Conservation (phyloP, 192 early-diverging fungal genomes). For the Haplosporangium gracile region DNA sequence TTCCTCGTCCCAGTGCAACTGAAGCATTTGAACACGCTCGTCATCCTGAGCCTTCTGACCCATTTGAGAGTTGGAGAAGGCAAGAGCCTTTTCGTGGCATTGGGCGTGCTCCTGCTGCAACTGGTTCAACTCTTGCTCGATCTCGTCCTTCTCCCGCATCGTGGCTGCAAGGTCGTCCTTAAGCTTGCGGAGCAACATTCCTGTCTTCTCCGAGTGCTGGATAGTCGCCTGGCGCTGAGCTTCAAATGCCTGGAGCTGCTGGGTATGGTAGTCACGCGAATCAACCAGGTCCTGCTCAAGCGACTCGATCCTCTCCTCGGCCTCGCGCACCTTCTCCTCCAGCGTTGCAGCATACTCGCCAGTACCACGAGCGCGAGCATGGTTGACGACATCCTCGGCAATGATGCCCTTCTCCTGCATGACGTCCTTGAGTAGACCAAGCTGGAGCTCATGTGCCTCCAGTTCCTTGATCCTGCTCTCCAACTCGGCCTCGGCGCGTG, state of each 20-base stretch:
- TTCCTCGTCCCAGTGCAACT: constrained; percentile 44
- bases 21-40: constrained; percentile 34
- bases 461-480: constrained; percentile 56
- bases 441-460: constrained; percentile 66
- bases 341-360: constrained; percentile 29
- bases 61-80: background rate
- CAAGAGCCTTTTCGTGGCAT: constrained; percentile 16
- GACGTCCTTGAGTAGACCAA: constrained; percentile 66
- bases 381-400: constrained; percentile 44
- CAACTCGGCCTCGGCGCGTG: constrained; percentile 57
- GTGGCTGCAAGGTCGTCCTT: constrained; percentile 45
- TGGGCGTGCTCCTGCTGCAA: constrained; percentile 38
- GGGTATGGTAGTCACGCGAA: constrained; percentile 2
- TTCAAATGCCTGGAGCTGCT: constrained; percentile 31
- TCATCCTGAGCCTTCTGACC: constrained; percentile 34
- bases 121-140: constrained; percentile 19
- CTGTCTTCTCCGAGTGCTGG: constrained; percentile 44
- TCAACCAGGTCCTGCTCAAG: constrained; percentile 36
- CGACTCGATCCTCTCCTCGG: constrained; percentile 16
- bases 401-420: constrained; percentile 63
- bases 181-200: constrained; percentile 35
- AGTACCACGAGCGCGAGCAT: constrained; percentile 33
- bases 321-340: constrained; percentile 35
- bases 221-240: constrained; percentile 33
- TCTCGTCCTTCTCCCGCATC: constrained; percentile 39